Conservation (phyloP, 805 yeast genomes). For the Huiozyma sinensis region DNA sequence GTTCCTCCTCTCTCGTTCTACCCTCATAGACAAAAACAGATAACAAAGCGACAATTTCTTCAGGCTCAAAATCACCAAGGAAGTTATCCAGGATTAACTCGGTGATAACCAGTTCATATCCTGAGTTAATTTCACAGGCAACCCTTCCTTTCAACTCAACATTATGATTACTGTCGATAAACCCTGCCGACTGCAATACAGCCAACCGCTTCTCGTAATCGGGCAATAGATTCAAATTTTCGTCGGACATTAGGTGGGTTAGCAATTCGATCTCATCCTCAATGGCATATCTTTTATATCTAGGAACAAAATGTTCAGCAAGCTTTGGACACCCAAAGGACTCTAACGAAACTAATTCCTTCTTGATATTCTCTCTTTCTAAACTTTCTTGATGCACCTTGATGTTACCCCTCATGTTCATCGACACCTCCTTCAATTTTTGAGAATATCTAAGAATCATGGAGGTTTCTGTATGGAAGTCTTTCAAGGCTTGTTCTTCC, state of each 20-base stretch:
- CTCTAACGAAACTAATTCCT: constrained; percentile 11
- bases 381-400: constrained; percentile 22
- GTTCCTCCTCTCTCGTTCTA: constrained; percentile 47
- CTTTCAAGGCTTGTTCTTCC: constrained; percentile 17
- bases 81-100: constrained; percentile 87
- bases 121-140: constrained; percentile 85
- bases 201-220: constrained; percentile 84
- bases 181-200: constrained; percentile 69
- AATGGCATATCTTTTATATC: constrained; percentile 37
- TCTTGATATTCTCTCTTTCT: constrained; percentile 20
- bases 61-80: constrained; percentile 86
- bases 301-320: constrained; percentile 33
- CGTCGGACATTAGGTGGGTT: constrained; percentile 64
- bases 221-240: constrained; percentile 80
- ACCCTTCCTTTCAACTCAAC: constrained; percentile 76
- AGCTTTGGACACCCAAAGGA: constrained; percentile 34
- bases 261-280: constrained; percentile 43
- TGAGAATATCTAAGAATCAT: constrained; percentile 15
- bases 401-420: constrained; percentile 22
- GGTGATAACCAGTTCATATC: constrained; percentile 83
- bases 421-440: constrained; percentile 17
- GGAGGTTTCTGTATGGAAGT: constrained; percentile 16
- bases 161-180: constrained; percentile 65
- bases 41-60: constrained; percentile 89
- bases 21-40: constrained; percentile 94